Conservation (phyloP, 2,329 filamentous ascomycete genomes). For the Epichloe sylvatica region DNA sequence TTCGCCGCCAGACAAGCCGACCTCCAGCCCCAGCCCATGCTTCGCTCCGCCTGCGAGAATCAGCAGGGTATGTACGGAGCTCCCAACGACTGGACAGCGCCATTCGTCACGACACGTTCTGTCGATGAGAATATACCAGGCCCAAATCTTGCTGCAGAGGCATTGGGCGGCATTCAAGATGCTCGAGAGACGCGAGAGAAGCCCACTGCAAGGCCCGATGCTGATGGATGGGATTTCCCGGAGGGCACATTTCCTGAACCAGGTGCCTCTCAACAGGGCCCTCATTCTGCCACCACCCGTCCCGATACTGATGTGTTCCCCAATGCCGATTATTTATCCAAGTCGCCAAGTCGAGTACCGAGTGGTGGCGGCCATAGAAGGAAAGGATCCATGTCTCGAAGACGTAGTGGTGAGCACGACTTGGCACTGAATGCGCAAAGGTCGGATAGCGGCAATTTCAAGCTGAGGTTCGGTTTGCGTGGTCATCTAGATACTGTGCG, state of each 20-base stretch:
- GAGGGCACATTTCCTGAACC: conserved; percentile 55
- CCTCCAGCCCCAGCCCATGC: conserved; percentile 34
- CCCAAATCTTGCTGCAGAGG: conserved; percentile 26
- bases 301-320: conserved; percentile 85
- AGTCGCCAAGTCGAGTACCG: conserved; percentile 60
- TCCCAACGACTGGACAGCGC: conserved; percentile 22
- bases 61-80: conserved; percentile 26
- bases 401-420: conserved; percentile 56
- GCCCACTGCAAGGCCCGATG: conserved; percentile 30
- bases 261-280: conserved; percentile 26
- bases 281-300: conserved; percentile 41
- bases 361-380: conserved; percentile 50
- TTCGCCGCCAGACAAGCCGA: conserved; percentile 23
- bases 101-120: conserved; percentile 20
- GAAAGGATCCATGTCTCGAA: conserved; percentile 64
- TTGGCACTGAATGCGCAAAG: conserved; percentile 42
- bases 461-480: conserved; percentile 78
- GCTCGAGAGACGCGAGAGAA: conserved; percentile 34
- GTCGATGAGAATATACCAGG: conserved; percentile 21
- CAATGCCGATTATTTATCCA: conserved; percentile 62
- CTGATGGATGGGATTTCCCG: conserved; percentile 87
- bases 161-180: conserved; percentile 24
- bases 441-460: conserved; percentile 65
- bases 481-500: conserved; percentile 90
- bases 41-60: conserved; percentile 38